Percentiles rank a stretch among this genome's conserved stretches.
phyloP scores from a whole-genome alignment of 495 filamentous ascomycete genomes.

The Stereocaulon alpinum region DNA sequence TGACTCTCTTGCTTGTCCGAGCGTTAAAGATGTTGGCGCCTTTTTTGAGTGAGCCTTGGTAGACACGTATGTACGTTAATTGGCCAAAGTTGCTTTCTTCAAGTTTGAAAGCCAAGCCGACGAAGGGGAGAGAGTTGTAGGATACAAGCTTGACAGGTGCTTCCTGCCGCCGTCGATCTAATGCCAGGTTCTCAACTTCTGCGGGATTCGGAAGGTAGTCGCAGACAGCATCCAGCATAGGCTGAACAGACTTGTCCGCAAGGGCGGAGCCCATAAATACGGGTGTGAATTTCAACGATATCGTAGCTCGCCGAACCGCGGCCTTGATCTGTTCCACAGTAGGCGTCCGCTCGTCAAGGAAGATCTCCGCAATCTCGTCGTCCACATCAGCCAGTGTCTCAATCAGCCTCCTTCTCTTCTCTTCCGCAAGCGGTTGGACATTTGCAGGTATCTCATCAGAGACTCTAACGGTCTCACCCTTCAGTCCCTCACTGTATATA shows the following conservation, averaged over 20 bases:
- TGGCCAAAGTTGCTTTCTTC: conserved; percentile 99
- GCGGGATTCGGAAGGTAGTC: conserved; percentile 92
- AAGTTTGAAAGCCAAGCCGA: conserved; percentile 95
- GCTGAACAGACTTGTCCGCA: conserved; percentile 90
- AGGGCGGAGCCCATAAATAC: conserved; percentile 95
- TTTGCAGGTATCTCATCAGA: conserved; percentile 73
- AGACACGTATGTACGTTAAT: conserved; percentile 96
- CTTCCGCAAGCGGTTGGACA: conserved; percentile 58
- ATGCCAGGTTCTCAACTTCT: conserved; percentile 81
- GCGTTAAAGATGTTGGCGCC: conserved; percentile 88
- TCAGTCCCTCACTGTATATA: conserved; percentile 78
- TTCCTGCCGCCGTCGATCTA: conserved; percentile 73
- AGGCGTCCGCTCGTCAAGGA: conserved; percentile 75
- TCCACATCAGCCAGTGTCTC: conserved; percentile 96
- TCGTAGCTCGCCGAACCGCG: conserved; percentile 83
- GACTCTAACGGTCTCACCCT: conserved; percentile 60
- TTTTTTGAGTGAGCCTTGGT: conserved; percentile 87
- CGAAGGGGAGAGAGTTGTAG: conserved; percentile 86
- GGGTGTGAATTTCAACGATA: conserved; percentile 81
- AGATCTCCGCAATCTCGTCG: conserved; percentile 95
- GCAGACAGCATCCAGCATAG: conserved; percentile 93
- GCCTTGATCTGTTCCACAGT: conserved; percentile 71
- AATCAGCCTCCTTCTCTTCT: conserved; percentile 75
- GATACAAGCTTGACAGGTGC: conserved; percentile 74
- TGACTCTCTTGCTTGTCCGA: conserved; percentile 87